phyloP scores from a whole-genome alignment of 2,329 filamentous ascomycete genomes.

The Fusarium sp. region DNA sequence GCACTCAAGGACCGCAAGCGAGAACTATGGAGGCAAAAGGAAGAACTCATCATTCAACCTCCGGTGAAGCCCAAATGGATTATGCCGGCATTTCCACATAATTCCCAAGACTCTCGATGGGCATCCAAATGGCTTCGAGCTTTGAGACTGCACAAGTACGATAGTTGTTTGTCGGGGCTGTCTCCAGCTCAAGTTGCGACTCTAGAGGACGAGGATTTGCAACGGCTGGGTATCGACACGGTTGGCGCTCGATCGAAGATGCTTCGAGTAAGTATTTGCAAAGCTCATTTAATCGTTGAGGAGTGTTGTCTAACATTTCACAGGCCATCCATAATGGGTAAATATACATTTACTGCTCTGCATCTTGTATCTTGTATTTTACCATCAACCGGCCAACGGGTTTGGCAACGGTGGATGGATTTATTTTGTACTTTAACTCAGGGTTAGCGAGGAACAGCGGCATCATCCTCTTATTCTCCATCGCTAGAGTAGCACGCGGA shows the following conservation, averaged over 20 bases:
- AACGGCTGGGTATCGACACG: slow-evolving; percentile 45
- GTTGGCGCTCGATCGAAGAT: slow-evolving; percentile 47
- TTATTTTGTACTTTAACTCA: slow-evolving; percentile 4
- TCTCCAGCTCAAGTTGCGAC: slow-evolving; percentile 41
- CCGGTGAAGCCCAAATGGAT: slow-evolving; percentile 43
- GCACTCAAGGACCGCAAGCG: slow-evolving; percentile 47
- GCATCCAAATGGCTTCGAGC: slow-evolving; percentile 46
- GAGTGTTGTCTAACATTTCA: slow-evolving; percentile 14
- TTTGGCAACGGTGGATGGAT: slow-evolving; percentile 11
- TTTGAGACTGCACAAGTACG: slow-evolving; percentile 47
- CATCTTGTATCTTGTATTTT: background rate
- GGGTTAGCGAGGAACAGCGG: slow-evolving; percentile 3
- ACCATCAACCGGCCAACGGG: slow-evolving; percentile 18
- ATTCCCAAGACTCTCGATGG: slow-evolving; percentile 45
- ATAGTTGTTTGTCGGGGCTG: slow-evolving; percentile 42
- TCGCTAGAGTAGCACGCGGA: slow-evolving; percentile 5
- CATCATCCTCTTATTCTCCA: background rate
- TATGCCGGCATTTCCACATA: slow-evolving; percentile 44
- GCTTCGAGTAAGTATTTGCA: slow-evolving; percentile 40
- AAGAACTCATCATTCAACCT: slow-evolving; percentile 45
- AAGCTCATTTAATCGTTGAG: background rate
- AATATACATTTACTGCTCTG: background rate
- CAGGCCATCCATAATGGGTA: slow-evolving; percentile 44
- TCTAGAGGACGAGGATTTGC: slow-evolving; percentile 39
- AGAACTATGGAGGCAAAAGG: slow-evolving; percentile 44